A percentile compares a stretch with the other conserved stretches of the same genome.
Evolutionary conservation across 441 rosid species (phyloP).

Genomic region (California macrophylla): DNA sequence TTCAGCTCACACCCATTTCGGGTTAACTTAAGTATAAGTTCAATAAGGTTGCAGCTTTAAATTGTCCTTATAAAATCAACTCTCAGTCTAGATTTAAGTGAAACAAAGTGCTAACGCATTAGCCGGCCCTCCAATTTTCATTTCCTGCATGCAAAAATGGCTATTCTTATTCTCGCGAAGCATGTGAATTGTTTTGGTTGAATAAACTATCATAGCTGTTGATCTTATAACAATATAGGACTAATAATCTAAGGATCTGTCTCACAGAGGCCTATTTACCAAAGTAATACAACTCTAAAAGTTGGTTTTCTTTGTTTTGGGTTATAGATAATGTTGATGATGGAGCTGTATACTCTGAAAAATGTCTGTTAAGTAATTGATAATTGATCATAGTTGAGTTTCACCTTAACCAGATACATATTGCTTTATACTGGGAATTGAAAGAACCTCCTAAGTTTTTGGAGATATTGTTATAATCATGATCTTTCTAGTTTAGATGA

Average conservation of each 20-base stretch:
- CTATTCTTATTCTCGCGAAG: not conserved
- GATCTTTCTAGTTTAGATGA: not conserved
- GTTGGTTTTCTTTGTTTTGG: not conserved
- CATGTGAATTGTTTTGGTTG: not conserved
- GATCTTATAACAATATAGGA: not conserved
- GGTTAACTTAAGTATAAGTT: not conserved
- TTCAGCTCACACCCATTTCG: not conserved
- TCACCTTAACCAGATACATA: not conserved
- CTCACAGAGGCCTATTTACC: not conserved
- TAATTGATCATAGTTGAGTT: not conserved
- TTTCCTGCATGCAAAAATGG: not conserved
- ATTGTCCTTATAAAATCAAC: not conserved
- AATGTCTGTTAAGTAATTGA: not conserved
- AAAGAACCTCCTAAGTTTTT: not conserved
- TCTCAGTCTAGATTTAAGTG: too few relatives aligned
- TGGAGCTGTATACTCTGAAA: not conserved
- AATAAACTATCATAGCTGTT: not conserved
- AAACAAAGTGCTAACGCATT: not conserved
- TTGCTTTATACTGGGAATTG: not conserved
- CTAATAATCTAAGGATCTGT: not conserved
- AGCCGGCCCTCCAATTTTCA: not conserved
- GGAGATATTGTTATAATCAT: not conserved
- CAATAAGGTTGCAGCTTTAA: not conserved
- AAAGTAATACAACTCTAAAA: not conserved
- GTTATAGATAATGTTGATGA: not conserved